phyloP scores from a whole-genome alignment of 129 eudicot genomes.

The Helianthus tuberosus region DNA sequence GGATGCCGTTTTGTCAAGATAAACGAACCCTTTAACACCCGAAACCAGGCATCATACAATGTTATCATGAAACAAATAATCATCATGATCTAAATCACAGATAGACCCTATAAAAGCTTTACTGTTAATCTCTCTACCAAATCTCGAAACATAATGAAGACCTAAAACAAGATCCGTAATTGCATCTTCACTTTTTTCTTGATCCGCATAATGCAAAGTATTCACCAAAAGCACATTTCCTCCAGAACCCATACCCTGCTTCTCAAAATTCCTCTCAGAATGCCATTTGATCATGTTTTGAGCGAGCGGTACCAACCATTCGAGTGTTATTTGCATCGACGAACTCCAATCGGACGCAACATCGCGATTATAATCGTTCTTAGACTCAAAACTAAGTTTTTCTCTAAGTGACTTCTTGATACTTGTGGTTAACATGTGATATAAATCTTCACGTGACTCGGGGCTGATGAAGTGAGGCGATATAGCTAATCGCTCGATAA shows the following conservation, averaged over 20 bases:
- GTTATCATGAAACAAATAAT: slow-evolving; percentile 20
- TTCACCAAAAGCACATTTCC: slow-evolving; percentile 74
- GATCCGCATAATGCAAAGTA: slow-evolving; percentile 82
- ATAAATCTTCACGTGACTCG: slow-evolving; percentile 87
- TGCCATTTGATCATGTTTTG: slow-evolving; percentile 90
- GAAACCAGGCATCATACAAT: slow-evolving; percentile 13
- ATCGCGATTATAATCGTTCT: slow-evolving; percentile 45
- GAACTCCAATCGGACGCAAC: slow-evolving; percentile 69
- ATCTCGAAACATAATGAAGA: slow-evolving; percentile 70
- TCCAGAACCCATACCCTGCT: slow-evolving; percentile 54
- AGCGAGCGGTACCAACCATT: slow-evolving; percentile 92
- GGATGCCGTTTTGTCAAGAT: background rate
- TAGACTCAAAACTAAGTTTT: slow-evolving; percentile 47
- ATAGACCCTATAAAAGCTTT: slow-evolving; percentile 48
- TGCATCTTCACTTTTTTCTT: slow-evolving; percentile 71
- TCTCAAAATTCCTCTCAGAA: slow-evolving; percentile 78
- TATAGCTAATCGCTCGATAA: slow-evolving; percentile 72
- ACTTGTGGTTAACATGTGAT: slow-evolving; percentile 68
- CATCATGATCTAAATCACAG: slow-evolving; percentile 31
- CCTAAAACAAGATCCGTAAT: slow-evolving; percentile 76
- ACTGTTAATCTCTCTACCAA: slow-evolving; percentile 53
- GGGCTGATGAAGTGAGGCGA: slow-evolving; percentile 79
- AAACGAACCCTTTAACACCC: background rate
- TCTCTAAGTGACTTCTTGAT: slow-evolving; percentile 60
- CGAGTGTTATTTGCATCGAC: slow-evolving; percentile 53